Evolutionary conservation across 2,329 filamentous ascomycete genomes (phyloP), one percentile per base, ranked within the genome.

Genomic region (Verticillium nonalfalfae): DNA sequence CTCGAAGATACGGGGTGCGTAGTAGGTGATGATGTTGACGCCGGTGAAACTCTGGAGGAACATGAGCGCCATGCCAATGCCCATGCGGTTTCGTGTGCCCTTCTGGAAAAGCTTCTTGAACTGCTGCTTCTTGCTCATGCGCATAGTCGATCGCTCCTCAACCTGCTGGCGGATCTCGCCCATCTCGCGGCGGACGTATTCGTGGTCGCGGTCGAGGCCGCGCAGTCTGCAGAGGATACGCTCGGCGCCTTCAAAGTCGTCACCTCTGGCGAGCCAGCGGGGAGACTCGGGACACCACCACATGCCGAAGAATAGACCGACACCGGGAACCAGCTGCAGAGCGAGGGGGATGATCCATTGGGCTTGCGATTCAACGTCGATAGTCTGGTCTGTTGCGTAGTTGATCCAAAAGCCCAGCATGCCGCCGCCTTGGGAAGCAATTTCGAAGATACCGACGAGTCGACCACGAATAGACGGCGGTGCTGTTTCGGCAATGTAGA

Each of bases 1-100:
- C 64, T 73, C 70, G 58, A 79, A 73, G 35, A 78, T 72, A 18
- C 70, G 69, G 3, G 70, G 69, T 1, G 70, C 67, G 66, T 86
- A 88, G 71, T 87, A 87, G 3, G 82, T 83, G 59, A 88, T 86
- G 36, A 87, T 83, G 68, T 87, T 83, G 64, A 82, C 81, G 56
- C 84, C 81, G 0, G 71, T 73, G 56, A 73, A 69, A 35, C 69
- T 70, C 65, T 75, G 71, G 5, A 73, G 63, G 38, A 74, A 72
- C 72, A 75, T 74, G 81, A 86, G 81, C 77, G 85, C 66, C 81
- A 76, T 39, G 54, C 73, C 84, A 74, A 87, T 64, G 72, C 81
- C 45, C 76, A 79, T 15, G 71, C 81, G 9, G 80, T 83, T 73
- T 33, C 73, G 68, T 14, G 74, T 69, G 3, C 74, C 71, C 68